Conservation (phyloP, 495 filamentous ascomycete species). For the Jackrogersella minutella region DNA sequence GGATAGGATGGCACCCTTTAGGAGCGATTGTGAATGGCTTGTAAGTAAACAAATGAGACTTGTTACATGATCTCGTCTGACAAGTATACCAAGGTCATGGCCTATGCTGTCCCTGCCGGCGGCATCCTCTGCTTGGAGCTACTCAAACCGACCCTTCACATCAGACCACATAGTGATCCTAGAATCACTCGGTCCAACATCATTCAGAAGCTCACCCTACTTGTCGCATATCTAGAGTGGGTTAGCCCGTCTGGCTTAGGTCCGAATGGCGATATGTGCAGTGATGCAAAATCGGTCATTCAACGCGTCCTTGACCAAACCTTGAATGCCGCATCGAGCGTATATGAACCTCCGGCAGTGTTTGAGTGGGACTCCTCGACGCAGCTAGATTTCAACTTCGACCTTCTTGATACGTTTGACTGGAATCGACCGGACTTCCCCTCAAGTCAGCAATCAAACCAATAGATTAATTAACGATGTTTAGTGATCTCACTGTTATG, state of each 20-base stretch:
- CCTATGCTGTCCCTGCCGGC: conserved; percentile 64
- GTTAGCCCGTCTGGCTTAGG: conserved; percentile 61
- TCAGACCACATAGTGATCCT: conserved; percentile 49
- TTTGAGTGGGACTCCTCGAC: conserved; percentile 37
- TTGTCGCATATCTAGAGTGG: conserved; percentile 66
- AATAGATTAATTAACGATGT: conserved; percentile 3
- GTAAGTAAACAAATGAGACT: conserved; percentile 50
- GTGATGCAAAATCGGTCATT: conserved; percentile 51
- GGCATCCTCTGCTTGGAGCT: conserved; percentile 70
- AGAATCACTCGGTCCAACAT: conserved; percentile 64
- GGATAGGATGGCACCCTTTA: conserved; percentile 58
- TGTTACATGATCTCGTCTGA: conserved; percentile 26
- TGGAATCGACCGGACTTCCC: conserved; percentile 43
- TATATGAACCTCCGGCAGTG: conserved; percentile 28
- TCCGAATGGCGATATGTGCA: conserved; percentile 63
- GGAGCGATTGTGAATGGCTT: conserved; percentile 64
- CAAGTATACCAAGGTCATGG: conserved; percentile 53
- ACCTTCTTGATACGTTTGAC: conserved; percentile 47
- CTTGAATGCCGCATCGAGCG: conserved; percentile 39
- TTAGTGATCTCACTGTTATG: not conserved
- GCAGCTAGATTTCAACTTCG: conserved; percentile 44
- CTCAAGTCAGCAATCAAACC: conserved; percentile 38
- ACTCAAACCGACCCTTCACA: conserved; percentile 58
- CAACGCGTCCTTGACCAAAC: conserved; percentile 58
- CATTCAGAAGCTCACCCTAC: conserved; percentile 70